Percentiles rank a stretch among this genome's conserved stretches.
Evolutionary conservation across 176 grass and related monocot genomes (phyloP).

Genomic region (Zizania latifolia): DNA sequence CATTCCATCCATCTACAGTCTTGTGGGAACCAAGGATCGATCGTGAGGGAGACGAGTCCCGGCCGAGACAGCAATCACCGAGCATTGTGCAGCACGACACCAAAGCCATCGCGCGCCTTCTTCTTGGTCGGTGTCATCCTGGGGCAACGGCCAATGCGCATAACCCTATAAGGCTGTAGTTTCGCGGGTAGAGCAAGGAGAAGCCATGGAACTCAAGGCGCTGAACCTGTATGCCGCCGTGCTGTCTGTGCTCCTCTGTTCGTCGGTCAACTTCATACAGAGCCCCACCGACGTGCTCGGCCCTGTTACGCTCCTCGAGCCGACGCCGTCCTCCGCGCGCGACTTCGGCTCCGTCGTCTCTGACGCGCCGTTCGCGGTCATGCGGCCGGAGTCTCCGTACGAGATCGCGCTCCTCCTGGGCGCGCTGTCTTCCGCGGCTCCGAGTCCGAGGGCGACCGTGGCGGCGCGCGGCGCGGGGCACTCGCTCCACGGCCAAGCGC

Average conservation of each 20-base stretch:
- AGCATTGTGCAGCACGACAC: not conserved
- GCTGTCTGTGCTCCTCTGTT: conserved; percentile 40
- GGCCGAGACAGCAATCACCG: not conserved
- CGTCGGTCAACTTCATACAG: conserved; percentile 60
- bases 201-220: conserved; percentile 21
- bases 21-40: conserved; percentile 40
- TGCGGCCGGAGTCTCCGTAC: conserved; percentile 43
- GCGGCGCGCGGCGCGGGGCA: conserved; percentile 64
- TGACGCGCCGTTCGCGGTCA: conserved; percentile 42
- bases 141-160: conserved; percentile 11
- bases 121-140: not conserved
- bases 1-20: conserved; percentile 35
- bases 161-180: not conserved
- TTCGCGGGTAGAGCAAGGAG: no score
- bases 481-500: conserved; percentile 79
- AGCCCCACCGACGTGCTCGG: conserved; percentile 62
- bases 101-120: not conserved
- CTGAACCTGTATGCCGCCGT: conserved; percentile 22
- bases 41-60: conserved; percentile 19
- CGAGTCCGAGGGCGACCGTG: conserved; percentile 27
- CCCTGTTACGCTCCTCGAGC: conserved; percentile 33
- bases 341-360: conserved; percentile 68
- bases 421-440: conserved; percentile 34
- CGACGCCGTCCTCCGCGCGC: conserved; percentile 32
- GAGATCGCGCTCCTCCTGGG: conserved; percentile 60